These are phyloP conservation scores for Lachnum nothofagi DNA, from an alignment of 2,329 filamentous ascomycete species.

Conservation along the genomic window DNA sequence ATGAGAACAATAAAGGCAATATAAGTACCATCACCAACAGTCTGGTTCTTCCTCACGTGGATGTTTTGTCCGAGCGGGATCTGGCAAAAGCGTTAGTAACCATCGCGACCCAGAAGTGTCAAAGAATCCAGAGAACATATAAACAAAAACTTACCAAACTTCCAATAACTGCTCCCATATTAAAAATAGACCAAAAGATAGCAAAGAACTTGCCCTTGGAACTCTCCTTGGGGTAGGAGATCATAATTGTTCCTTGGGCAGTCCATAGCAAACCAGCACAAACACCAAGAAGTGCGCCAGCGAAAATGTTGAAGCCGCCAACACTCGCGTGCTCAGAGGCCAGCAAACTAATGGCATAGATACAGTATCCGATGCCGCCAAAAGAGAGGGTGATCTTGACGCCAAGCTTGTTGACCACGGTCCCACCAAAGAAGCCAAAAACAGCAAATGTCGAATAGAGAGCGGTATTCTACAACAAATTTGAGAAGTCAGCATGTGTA, in stretches of 20 bases:
- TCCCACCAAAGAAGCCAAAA: constrained; percentile 67
- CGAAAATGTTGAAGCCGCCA: constrained; percentile 69
- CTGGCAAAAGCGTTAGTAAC: constrained; percentile 31
- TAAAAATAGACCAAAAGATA: constrained; percentile 94
- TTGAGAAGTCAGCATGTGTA: no score
- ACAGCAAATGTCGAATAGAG: constrained; percentile 50
- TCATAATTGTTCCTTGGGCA: constrained; percentile 81
- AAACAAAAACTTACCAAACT: constrained; percentile 44
- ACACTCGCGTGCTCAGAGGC: constrained; percentile 63
- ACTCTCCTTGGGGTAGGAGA: constrained; percentile 77
- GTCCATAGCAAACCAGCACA: constrained; percentile 79
- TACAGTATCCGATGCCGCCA: constrained; percentile 70
- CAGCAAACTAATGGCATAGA: constrained; percentile 68
- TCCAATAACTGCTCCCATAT: constrained; percentile 83
- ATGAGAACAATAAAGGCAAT: constrained; percentile 84
- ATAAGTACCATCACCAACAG: constrained; percentile 74
- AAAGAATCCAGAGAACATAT: constrained; percentile 1
- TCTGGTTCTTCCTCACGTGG: constrained; percentile 44
- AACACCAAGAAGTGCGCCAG: constrained; percentile 69
- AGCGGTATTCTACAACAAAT: constrained; percentile 35
- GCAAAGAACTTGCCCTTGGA: constrained; percentile 86
- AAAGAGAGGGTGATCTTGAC: constrained; percentile 63
- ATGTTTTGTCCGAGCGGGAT: constrained; percentile 72
- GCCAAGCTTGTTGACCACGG: constrained; percentile 71
- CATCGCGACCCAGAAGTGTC: no score